Conservation (phyloP, 495 filamentous ascomycete genomes). For the Oleoguttula mirabilis region DNA sequence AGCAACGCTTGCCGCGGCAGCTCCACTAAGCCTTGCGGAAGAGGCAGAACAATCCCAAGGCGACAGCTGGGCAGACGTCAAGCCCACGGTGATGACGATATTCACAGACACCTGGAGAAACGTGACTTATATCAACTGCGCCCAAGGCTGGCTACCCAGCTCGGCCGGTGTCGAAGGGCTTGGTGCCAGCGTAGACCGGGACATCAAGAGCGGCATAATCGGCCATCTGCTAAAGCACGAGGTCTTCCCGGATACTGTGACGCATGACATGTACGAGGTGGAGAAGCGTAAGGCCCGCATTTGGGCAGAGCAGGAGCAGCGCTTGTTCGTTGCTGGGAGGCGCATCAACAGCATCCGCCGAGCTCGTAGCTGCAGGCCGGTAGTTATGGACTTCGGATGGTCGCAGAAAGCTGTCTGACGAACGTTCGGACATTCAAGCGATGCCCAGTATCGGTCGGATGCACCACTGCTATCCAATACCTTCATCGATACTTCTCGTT, state of each 20-base stretch:
- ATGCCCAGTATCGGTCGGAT: no score
- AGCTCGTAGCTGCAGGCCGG: background rate
- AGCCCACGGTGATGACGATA: background rate
- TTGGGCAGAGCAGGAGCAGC: conserved; percentile 12
- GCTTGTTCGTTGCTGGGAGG: background rate
- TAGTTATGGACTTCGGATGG: conserved; percentile 12
- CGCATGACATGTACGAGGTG: conserved; percentile 2
- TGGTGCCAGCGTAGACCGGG: background rate
- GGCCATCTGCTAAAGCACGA: background rate
- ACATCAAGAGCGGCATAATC: background rate
- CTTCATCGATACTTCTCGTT: no score
- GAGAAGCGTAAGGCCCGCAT: conserved; percentile 6
- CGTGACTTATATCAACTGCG: conserved; percentile 7
- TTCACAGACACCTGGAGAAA: conserved; percentile 12
- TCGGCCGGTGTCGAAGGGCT: background rate
- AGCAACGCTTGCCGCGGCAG: background rate
- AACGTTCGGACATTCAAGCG: no score
- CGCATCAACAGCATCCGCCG: conserved; percentile 5
- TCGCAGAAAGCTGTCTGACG: conserved; percentile 2
- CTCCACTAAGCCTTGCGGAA: background rate
- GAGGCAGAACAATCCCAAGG: background rate
- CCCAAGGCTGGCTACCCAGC: conserved; percentile 16
- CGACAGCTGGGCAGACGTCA: background rate
- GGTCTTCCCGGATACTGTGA: background rate
- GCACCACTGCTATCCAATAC: no score